Evolutionary conservation across 306 rosid genomes (phyloP), one percentile per base, ranked within the genome.

Genomic region (Pterocarpus santalinus): DNA sequence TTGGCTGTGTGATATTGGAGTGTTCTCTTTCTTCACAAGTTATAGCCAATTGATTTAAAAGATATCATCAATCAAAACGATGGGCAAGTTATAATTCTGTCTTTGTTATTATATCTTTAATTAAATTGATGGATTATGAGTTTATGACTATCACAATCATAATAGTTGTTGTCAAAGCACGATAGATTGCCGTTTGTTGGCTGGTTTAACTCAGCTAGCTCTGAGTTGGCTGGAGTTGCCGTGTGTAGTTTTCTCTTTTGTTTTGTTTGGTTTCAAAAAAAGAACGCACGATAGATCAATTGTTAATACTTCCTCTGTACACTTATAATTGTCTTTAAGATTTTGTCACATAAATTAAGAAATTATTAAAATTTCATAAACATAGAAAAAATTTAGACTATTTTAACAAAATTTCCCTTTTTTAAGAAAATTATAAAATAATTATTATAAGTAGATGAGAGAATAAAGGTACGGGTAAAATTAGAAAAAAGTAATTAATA

Each of bases 131-230:
- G 47, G 47, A 52, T 52, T 15, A 15, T 52, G 17, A 5, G 32
- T n/a, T 56, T 16, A 56, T 56, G 62, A 56, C 62, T 56, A 17
- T 16, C 62, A 56, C 62, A 56, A 56, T 56, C 62, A 56, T 56
- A 56, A 56, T 56, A 56, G 62, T 56, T 56, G 62, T 56, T 56
- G 33, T 56, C 62, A 56, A 53, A 53, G 32, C 62, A 56, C 62
- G 30, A n/a, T 56, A 7, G 32, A 56, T 56, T 52, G 57, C 5
- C 57, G 57, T 52, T 5, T 52, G 57, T 52, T 52, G 57, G 57
- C 16, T 3, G 2, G 57, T 52, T 52, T 52, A 52, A 52, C 7
- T 52, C 17, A 52, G 7, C 1, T 22, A 22, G 28, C 10, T 13
- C 22, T 52, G 5, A 52, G 57, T 52, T 52, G 57, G 57, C 7